A percentile compares a stretch with the other conserved stretches of the same genome.
These are phyloP conservation scores for Nymphaea colorata DNA, from an alignment of 164 flowering plant species.

Conservation along the genomic window DNA sequence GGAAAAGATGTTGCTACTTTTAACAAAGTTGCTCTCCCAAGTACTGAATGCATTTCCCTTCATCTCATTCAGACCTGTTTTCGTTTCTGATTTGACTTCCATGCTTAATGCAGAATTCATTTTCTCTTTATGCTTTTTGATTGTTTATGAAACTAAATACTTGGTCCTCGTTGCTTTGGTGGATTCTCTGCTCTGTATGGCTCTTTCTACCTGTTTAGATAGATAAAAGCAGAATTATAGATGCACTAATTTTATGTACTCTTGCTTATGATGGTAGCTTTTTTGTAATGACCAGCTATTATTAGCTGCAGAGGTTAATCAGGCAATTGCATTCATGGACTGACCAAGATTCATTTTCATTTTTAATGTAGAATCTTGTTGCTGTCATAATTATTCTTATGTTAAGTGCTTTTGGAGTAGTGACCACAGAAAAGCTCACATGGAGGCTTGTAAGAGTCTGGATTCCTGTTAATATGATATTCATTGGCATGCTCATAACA, in stretches of 20 bases:
- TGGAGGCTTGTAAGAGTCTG: slow-evolving; percentile 63
- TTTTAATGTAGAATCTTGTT: slow-evolving; percentile 52
- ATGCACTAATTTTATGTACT: not conserved
- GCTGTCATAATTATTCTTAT: slow-evolving; percentile 32
- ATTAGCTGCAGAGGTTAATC: not conserved
- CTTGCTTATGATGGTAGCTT: not conserved
- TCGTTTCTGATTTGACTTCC: no score
- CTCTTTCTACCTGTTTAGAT: no score
- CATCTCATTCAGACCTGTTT: no score
- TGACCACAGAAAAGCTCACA: slow-evolving; percentile 47
- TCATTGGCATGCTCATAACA: slow-evolving; percentile 77
- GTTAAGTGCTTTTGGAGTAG: slow-evolving; percentile 30
- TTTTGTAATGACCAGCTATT: not conserved
- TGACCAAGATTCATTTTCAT: not conserved
- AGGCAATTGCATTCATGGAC: not conserved
- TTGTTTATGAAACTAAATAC: no score
- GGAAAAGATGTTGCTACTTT: no score
- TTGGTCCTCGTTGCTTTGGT: no score
- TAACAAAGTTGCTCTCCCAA: no score
- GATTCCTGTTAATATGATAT: slow-evolving; percentile 78
- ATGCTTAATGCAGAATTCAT: no score
- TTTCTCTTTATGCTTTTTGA: no score
- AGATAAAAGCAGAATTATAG: not conserved
- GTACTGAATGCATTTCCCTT: no score
- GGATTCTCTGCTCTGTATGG: no score